Conservation (phyloP, 441 rosid species). For the Codiaeum variegatum region DNA sequence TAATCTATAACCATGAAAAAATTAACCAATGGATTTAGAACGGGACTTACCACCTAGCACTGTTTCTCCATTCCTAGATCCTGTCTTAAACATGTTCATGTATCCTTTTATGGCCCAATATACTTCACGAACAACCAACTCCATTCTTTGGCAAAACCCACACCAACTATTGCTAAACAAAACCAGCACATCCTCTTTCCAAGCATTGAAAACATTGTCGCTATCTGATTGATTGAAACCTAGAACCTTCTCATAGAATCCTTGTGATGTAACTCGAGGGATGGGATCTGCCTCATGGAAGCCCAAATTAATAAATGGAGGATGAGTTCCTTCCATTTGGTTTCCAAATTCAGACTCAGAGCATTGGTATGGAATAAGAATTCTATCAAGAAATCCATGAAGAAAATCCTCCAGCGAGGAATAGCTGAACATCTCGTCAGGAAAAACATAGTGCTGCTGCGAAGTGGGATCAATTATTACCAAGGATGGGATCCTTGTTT, state of each 20-base stretch:
- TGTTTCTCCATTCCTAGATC: conserved; percentile 35
- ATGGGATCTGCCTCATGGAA: conserved; percentile 78
- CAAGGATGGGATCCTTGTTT: conserved; percentile 65
- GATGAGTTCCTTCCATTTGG: conserved; percentile 45
- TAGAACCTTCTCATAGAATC: conserved; percentile 54
- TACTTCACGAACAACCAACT: conserved; percentile 80
- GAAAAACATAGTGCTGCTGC: conserved; percentile 66
- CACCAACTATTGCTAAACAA: conserved; percentile 86
- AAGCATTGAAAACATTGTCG: conserved; percentile 32
- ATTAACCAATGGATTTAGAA: conserved; percentile 12
- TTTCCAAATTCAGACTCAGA: conserved; percentile 46
- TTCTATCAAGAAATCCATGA: conserved; percentile 54
- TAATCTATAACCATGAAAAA: conserved; percentile 7
- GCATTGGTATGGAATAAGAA: conserved; percentile 59
- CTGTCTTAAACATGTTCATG: conserved; percentile 38
- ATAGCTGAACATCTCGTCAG: conserved; percentile 43
- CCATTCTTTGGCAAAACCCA: conserved; percentile 98
- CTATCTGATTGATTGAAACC: conserved; percentile 47
- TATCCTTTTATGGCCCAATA: conserved; percentile 61
- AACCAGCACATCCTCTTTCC: conserved; percentile 80
- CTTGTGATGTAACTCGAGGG: conserved; percentile 58
- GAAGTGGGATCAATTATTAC: conserved; percentile 64
- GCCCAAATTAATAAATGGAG: conserved; percentile 78
- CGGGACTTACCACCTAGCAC: conserved; percentile 38
- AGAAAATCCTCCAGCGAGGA: conserved; percentile 49